A percentile compares a stretch with the other conserved stretches of the same genome.
Evolutionary conservation across 129 eudicot genomes (phyloP).

Genomic region (Pulicaria dysenterica): DNA sequence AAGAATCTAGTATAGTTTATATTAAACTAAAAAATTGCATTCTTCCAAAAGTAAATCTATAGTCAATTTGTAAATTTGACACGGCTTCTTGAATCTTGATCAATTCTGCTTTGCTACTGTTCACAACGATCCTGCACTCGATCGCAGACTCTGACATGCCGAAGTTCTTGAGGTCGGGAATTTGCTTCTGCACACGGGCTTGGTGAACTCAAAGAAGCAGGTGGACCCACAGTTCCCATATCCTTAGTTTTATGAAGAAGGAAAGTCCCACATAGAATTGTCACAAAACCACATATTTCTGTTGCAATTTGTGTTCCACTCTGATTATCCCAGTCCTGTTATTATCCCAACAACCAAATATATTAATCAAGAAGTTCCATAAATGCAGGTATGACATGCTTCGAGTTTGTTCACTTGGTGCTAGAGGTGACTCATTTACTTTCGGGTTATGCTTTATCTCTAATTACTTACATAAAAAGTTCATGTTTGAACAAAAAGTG

Average conservation of each 20-base stretch:
- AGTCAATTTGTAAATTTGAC: slow-evolving; percentile 4
- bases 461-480: background rate
- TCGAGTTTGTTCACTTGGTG: slow-evolving; percentile 17
- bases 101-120: slow-evolving; percentile 9
- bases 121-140: slow-evolving; percentile 2
- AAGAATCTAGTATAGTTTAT: background rate
- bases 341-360: slow-evolving; percentile 1
- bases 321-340: slow-evolving; percentile 77
- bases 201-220: slow-evolving; percentile 21
- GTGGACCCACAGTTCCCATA: slow-evolving; percentile 46
- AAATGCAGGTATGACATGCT: background rate
- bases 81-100: background rate
- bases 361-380: background rate
- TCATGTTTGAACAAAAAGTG: background rate
- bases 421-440: background rate
- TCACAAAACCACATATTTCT: slow-evolving; percentile 70
- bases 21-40: slow-evolving; percentile 14
- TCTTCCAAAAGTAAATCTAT: slow-evolving; percentile 16
- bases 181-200: background rate
- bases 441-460: background rate
- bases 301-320: slow-evolving; percentile 60
- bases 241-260: slow-evolving; percentile 83
- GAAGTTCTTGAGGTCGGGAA: slow-evolving; percentile 33
- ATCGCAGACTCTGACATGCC: slow-evolving; percentile 10
- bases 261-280: slow-evolving; percentile 84